These are phyloP conservation scores for Geosiphon pyriformis DNA, from an alignment of 192 early-diverging fungal genomes.

Conservation along the genomic window DNA sequence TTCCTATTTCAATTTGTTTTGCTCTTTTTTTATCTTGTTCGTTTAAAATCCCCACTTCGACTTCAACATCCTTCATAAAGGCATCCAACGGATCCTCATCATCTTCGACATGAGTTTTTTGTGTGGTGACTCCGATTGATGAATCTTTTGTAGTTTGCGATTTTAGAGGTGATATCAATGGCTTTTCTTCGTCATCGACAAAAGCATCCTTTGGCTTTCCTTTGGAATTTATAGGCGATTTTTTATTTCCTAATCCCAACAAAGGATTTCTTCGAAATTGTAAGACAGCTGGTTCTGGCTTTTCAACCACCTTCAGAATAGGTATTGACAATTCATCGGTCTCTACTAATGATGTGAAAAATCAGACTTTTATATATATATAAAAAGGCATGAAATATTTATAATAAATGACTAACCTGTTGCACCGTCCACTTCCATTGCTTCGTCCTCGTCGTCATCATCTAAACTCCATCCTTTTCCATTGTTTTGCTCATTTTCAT, in stretches of 20 bases:
- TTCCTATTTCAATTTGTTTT: conserved; percentile 28
- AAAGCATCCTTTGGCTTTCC: background rate
- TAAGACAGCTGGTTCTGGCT: background rate
- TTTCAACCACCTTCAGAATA: conserved; percentile 13
- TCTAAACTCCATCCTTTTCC: conserved; percentile 58
- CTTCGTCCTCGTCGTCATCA: conserved; percentile 62
- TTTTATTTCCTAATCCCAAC: conserved; percentile 12
- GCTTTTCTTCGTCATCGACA: conserved; percentile 17
- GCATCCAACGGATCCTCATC: conserved; percentile 74
- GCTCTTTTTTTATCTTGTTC: conserved; percentile 49
- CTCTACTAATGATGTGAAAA: background rate
- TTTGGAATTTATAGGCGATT: conserved; percentile 3
- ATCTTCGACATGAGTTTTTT: conserved; percentile 23
- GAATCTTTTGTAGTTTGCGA: conserved; percentile 27
- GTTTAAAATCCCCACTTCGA: conserved; percentile 64
- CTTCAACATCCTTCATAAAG: conserved; percentile 81
- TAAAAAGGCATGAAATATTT: background rate
- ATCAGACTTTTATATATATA: background rate
- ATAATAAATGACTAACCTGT: conserved; percentile 3
- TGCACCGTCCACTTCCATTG: conserved; percentile 31
- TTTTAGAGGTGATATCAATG: background rate
- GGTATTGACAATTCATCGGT: conserved; percentile 7
- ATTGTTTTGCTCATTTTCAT: conserved; percentile 24
- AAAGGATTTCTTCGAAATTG: conserved; percentile 19
- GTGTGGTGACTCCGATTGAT: background rate